phyloP scores from a whole-genome alignment of 2,329 filamentous ascomycete genomes.

The Periglandula ipomoeae region DNA sequence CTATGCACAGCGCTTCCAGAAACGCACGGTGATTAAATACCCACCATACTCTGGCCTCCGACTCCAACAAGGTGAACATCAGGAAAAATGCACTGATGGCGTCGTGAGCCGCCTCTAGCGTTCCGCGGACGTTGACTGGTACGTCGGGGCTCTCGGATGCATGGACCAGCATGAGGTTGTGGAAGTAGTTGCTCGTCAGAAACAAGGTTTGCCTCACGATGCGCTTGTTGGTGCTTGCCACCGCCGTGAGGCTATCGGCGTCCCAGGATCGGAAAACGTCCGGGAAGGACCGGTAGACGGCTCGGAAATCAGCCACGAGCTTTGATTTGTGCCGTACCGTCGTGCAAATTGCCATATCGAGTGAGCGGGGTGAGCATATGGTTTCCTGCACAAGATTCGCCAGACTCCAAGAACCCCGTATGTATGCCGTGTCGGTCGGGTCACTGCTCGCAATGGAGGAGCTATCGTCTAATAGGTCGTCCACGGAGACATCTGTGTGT shows the following conservation, averaged over 20 bases:
- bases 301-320: slow-evolving; percentile 59
- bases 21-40: slow-evolving; percentile 76
- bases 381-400: slow-evolving; percentile 71
- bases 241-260: slow-evolving; percentile 45
- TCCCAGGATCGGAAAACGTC: slow-evolving; percentile 62
- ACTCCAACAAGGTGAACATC: slow-evolving; percentile 57
- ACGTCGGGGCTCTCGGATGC: slow-evolving; percentile 58
- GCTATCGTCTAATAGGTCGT: slow-evolving; percentile 59
- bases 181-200: slow-evolving; percentile 73
- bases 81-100: slow-evolving; percentile 69
- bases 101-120: slow-evolving; percentile 66
- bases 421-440: slow-evolving; percentile 60
- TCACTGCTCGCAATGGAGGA: slow-evolving; percentile 47
- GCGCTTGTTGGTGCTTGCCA: slow-evolving; percentile 52
- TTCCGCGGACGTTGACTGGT: slow-evolving; percentile 56
- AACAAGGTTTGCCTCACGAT: slow-evolving; percentile 68
- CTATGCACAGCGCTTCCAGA: slow-evolving; percentile 63
- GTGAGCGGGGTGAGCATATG: slow-evolving; percentile 64
- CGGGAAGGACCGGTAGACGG: slow-evolving; percentile 65
- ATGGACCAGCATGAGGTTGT: slow-evolving; percentile 73
- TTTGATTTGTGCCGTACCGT: slow-evolving; percentile 61
- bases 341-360: slow-evolving; percentile 62
- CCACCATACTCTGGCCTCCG: slow-evolving; percentile 74
- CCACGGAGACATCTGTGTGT: slow-evolving; percentile 69
- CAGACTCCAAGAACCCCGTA: slow-evolving; percentile 68